Evolutionary conservation across 306 rosid species (phyloP).

Genomic region (Castanea sativa): DNA sequence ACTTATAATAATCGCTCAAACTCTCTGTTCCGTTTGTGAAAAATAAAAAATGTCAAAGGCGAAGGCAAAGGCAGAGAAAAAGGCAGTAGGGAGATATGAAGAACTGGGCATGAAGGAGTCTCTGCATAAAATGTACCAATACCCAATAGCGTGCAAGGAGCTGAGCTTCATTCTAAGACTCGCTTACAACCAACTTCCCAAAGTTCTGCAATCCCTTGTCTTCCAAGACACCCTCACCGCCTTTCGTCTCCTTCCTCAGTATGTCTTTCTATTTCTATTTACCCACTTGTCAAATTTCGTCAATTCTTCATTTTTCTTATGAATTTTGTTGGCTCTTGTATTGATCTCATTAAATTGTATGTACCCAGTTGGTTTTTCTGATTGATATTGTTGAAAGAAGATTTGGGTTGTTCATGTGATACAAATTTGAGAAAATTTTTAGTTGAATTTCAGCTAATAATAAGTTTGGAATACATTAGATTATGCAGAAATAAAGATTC

Average conservation of each 20-base stretch:
- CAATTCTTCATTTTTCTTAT: not conserved
- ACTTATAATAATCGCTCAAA: too few species aligned
- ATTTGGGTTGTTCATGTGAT: conserved; percentile 2
- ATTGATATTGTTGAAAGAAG: not conserved
- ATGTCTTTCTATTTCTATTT: conserved; percentile 1
- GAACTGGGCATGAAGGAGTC: conserved; percentile 43
- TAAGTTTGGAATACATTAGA: not conserved
- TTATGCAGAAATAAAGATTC: not conserved
- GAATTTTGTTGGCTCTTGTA: not conserved
- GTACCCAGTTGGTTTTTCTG: not conserved
- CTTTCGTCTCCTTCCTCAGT: conserved; percentile 84
- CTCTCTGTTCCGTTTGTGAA: too few species aligned
- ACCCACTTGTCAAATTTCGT: not conserved
- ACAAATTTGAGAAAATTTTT: not conserved
- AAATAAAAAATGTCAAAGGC: conserved; percentile 38
- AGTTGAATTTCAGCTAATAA: not conserved
- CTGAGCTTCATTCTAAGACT: conserved; percentile 58
- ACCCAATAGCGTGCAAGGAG: conserved; percentile 71
- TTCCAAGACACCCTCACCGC: conserved; percentile 70
- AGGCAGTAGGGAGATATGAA: conserved; percentile 50
- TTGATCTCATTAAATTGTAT: not conserved
- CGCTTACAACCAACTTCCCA: conserved; percentile 59
- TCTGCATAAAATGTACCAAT: conserved; percentile 39
- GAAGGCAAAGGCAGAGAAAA: conserved; percentile 1
- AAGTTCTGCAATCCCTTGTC: conserved; percentile 59